Evolutionary conservation across 1,284 basidiomycete species (phyloP), one percentile per base, ranked within the genome.

Genomic region (Tylopilus sp.): DNA sequence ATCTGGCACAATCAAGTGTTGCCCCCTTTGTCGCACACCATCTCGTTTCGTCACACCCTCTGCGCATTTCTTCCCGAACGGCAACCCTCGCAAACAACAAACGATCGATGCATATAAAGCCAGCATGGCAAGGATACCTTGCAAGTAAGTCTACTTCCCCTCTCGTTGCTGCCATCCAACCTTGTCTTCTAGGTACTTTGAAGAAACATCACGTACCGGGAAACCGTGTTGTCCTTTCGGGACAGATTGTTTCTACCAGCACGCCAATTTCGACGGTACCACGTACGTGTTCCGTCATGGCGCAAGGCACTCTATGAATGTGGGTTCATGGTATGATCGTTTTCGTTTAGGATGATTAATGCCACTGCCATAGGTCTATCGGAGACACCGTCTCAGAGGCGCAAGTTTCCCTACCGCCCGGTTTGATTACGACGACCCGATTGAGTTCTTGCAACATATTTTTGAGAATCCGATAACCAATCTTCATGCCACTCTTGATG

Each of bases 191-290:
- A 86, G 85, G 46, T 80, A 87, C 59, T 89, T 89, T 62, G 68
- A 76, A 48, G 59, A 70, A 38, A 81, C 84, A 8, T 68, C 68
- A n/a, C 59, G 58, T 4, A 59, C 67, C 1, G 52, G 61, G 28
- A 70, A 71, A 34, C 78, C 80, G 0, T 74, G 74, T 45, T 89
- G 86, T 65, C 86, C 85, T 2, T 89, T 86, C 55, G 87, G 86
- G 25, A 73, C 71, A 38, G 86, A 89, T 49, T 89, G 86, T 60
- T 87, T 89, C 61, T 89, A 88, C 60, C 74, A 79, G 56, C 86
- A 89, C 59, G 59, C 71, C 44, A 82, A 84, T 28, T 65, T 67
- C 2, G 86, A 89, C 57, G 86, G 87, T 8, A 78, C 83, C 4
- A 69, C 72, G 0, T 72, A 80, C 55, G 56, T 76, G 1, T 85